A percentile compares a stretch with the other conserved stretches of the same genome.
phyloP scores from a whole-genome alignment of 805 yeast species.

The Ascoidea asiatica region DNA sequence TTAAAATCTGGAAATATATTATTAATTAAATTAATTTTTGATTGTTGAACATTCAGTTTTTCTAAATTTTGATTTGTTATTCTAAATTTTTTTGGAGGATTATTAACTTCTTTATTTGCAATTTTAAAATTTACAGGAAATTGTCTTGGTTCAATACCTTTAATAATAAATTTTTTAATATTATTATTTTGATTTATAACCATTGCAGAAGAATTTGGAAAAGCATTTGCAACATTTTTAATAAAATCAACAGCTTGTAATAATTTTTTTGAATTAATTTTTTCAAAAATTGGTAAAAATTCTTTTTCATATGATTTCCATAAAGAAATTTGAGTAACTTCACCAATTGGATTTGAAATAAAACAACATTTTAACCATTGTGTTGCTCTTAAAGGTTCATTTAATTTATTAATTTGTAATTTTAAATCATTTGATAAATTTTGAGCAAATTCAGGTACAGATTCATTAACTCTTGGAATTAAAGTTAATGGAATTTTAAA shows the following conservation, averaged over 20 bases:
- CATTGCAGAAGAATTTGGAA: slow-evolving; percentile 84
- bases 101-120: slow-evolving; percentile 18
- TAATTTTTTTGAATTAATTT: slow-evolving; percentile 38
- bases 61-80: slow-evolving; percentile 2
- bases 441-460: slow-evolving; percentile 57
- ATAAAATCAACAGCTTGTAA: slow-evolving; percentile 95
- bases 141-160: slow-evolving; percentile 84
- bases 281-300: slow-evolving; percentile 32
- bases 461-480: slow-evolving; percentile 44
- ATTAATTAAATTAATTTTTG: too few relatives aligned
- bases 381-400: slow-evolving; percentile 86
- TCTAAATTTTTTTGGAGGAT: slow-evolving; percentile 1
- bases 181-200: slow-evolving; percentile 59
- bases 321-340: slow-evolving; percentile 86
- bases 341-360: slow-evolving; percentile 63
- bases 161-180: slow-evolving; percentile 74
- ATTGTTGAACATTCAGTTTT: background rate
- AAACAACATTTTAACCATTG: slow-evolving; percentile 91
- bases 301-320: slow-evolving; percentile 93
- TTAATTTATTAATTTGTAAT: slow-evolving; percentile 44
- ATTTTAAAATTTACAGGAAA: slow-evolving; percentile 34
- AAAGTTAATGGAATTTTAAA: slow-evolving; percentile 20
- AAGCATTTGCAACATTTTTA: slow-evolving; percentile 83
- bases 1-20: too few relatives aligned
- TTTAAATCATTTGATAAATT: slow-evolving; percentile 39